Evolutionary conservation across 179 eudicot genomes (phyloP).

Genomic region (Spinacia oleracea): DNA sequence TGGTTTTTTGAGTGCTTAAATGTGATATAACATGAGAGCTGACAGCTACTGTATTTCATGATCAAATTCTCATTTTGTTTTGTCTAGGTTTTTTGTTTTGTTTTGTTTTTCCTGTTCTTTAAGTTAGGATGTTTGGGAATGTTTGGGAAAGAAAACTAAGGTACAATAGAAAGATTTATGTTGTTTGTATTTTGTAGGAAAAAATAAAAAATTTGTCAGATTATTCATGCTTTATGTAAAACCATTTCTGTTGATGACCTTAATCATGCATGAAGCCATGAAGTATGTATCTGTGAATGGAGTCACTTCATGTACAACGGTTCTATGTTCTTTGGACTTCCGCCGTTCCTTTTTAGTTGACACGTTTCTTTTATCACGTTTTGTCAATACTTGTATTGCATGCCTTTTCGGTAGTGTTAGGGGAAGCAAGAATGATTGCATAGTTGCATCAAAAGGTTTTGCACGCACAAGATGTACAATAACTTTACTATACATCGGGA

Average conservation of each 20-base stretch:
- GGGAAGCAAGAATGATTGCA: too few species aligned
- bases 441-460: too few species aligned
- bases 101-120: neutral
- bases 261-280: neutral
- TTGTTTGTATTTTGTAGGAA: constrained; percentile 19
- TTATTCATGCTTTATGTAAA: neutral
- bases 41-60: constrained; percentile 11
- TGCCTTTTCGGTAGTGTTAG: too few species aligned
- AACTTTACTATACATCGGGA: too few species aligned
- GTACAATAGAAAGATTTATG: constrained; percentile 5
- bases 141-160: neutral
- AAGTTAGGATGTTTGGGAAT: constrained; percentile 11
- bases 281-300: too few species aligned
- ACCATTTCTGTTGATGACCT: neutral
- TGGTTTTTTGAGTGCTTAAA: constrained; percentile 16
- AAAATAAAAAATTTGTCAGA: neutral
- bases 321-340: too few species aligned
- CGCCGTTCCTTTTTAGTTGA: too few species aligned
- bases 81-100: neutral
- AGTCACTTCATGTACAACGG: too few species aligned
- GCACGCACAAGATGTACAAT: too few species aligned
- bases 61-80: neutral
- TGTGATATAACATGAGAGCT: neutral
- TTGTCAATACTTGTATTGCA: too few species aligned
- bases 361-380: too few species aligned